These are phyloP conservation scores for Fusarium secorum DNA, from an alignment of 2,329 filamentous ascomycete genomes.

Conservation along the genomic window DNA sequence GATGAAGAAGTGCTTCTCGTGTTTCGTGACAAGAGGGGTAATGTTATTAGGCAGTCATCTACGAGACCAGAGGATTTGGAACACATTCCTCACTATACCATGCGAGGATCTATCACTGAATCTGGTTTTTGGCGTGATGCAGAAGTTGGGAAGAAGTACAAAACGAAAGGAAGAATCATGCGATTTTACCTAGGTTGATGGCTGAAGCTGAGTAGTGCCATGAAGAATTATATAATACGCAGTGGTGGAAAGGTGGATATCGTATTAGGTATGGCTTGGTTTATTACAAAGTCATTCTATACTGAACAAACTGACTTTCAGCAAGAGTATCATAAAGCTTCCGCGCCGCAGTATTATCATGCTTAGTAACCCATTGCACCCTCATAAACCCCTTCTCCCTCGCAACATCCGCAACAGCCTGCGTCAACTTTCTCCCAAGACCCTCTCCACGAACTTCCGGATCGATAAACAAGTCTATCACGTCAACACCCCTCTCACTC, in stretches of 20 bases:
- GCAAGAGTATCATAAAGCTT: constrained; percentile 25
- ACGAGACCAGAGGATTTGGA: accelerated
- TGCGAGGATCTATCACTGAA: not conserved
- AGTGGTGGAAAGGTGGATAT: not conserved
- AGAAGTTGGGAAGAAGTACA: not conserved
- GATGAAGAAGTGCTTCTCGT: not conserved
- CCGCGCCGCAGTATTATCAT: constrained; percentile 17
- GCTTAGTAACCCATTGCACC: constrained; percentile 30
- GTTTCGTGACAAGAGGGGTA: not conserved
- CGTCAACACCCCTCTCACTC: not conserved
- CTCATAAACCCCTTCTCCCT: constrained; percentile 19
- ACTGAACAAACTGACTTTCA: constrained; percentile 26
- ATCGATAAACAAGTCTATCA: constrained; percentile 16
- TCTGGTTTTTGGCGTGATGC: not conserved
- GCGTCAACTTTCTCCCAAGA: constrained; percentile 12
- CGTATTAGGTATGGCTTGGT: not conserved
- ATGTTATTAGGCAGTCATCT: not conserved
- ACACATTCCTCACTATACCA: not conserved
- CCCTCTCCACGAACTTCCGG: constrained; percentile 1
- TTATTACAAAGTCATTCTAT: constrained; percentile 8
- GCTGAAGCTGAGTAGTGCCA: accelerated
- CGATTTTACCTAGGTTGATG: not conserved
- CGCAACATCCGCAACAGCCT: constrained; percentile 17
- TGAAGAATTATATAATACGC: accelerated
- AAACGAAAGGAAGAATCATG: not conserved